phyloP scores from a whole-genome alignment of 2,329 filamentous ascomycete genomes.

The Ceratocystis ficicola region DNA sequence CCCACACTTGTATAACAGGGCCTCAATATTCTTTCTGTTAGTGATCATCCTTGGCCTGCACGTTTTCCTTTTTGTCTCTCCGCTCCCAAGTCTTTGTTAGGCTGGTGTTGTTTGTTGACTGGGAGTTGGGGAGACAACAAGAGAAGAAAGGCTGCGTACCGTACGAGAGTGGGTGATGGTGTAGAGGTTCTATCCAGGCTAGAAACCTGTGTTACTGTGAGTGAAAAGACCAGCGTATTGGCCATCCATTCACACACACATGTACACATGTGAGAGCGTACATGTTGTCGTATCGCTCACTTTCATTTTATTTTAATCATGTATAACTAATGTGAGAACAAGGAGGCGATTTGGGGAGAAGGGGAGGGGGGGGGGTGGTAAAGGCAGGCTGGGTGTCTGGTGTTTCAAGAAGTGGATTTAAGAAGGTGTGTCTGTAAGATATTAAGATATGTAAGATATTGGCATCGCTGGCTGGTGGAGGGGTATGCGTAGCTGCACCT shows the following conservation, averaged over 20 bases:
- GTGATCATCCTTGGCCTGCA: not conserved
- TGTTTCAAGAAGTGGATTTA: not conserved
- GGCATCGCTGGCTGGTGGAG: not conserved
- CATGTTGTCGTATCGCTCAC: not conserved
- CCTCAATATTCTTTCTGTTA: not conserved
- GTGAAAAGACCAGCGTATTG: not conserved
- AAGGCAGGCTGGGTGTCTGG: not conserved
- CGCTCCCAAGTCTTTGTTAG: too few relatives aligned
- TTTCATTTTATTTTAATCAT: not conserved
- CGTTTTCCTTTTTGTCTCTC: not conserved
- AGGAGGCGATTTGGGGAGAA: too few relatives aligned
- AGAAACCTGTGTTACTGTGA: not conserved
- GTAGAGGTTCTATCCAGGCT: not conserved
- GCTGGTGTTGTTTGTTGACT: too few relatives aligned
- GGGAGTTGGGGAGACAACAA: not conserved
- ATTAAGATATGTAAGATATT: not conserved
- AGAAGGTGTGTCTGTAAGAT: not conserved
- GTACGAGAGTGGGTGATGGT: not conserved
- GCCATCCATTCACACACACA: not conserved
- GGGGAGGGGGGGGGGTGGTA: not conserved
- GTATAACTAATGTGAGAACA: not conserved
- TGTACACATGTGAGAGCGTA: not conserved
- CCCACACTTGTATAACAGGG: not conserved
- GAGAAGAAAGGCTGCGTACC: not conserved
- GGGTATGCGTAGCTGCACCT: not conserved